phyloP scores from a whole-genome alignment of 495 filamentous ascomycete species.

The Tirmania nivea region DNA sequence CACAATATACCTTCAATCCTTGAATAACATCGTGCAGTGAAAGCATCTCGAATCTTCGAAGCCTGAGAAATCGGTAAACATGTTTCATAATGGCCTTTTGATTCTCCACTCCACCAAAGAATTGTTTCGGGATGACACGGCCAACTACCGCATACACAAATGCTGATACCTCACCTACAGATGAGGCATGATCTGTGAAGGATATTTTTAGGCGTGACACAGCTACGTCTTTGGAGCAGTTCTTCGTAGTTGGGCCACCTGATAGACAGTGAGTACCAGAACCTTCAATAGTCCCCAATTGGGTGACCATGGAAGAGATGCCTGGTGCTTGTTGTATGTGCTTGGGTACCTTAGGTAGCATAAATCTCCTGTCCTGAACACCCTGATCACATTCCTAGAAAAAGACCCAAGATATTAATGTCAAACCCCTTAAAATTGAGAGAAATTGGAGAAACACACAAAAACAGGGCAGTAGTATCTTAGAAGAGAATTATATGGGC shows the following conservation, averaged over 20 bases:
- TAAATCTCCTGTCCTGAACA: conserved; percentile 5
- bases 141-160: conserved; percentile 62
- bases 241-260: background rate
- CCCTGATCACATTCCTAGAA: conserved; percentile 12
- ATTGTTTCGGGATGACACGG: conserved; percentile 50
- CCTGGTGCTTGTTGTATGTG: too few relatives aligned
- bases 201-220: conserved; percentile 8
- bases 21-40: conserved; percentile 59
- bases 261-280: too few relatives aligned
- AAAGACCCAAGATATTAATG: background rate
- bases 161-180: conserved; percentile 50
- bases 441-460: background rate
- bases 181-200: conserved; percentile 51
- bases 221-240: conserved; percentile 4
- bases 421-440: too few relatives aligned
- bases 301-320: too few relatives aligned
- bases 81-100: conserved; percentile 35
- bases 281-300: too few relatives aligned
- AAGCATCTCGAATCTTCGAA: conserved; percentile 62
- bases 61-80: conserved; percentile 52
- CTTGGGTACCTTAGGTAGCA: conserved; percentile 1
- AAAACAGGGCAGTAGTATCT: conserved; percentile 45
- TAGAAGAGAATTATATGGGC: conserved; percentile 54
- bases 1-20: conserved; percentile 41
- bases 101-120: conserved; percentile 55